Percentiles rank a stretch among this genome's conserved stretches.
Conservation (phyloP, 2,329 filamentous ascomycete species). For the Diaporthe longicolla region DNA sequence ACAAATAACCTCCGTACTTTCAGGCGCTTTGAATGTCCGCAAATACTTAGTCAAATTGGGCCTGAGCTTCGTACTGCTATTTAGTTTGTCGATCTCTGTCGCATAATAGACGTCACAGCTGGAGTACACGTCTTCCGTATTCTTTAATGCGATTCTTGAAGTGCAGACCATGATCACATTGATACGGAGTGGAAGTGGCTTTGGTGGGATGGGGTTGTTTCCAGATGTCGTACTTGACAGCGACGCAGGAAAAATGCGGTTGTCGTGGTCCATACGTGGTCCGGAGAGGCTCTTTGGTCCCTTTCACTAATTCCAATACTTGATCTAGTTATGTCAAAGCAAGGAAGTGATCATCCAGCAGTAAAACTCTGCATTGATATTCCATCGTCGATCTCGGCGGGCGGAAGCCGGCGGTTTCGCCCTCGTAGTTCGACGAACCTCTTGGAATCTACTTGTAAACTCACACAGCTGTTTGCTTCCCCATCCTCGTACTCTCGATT, state of each 20-base stretch:
- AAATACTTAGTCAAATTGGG: neutral
- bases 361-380: neutral
- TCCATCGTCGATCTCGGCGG: no score
- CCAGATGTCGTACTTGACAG: no score
- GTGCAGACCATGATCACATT: neutral
- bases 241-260: neutral
- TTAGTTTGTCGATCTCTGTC: neutral
- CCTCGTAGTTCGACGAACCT: neutral
- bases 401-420: neutral
- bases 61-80: neutral
- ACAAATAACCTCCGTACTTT: neutral
- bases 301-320: neutral
- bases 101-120: neutral
- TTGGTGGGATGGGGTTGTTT: neutral
- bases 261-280: no score
- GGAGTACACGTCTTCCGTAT: no score
- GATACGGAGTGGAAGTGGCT: neutral
- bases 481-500: constrained; percentile 11
- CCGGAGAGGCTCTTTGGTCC: neutral
- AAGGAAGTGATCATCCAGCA: neutral
- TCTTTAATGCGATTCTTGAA: no score
- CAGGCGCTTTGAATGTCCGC: neutral
- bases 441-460: neutral
- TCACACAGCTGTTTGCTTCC: neutral
- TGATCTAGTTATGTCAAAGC: neutral